These are phyloP conservation scores for Daedalea quercina DNA, from an alignment of 768 basidiomycete genomes.

Conservation along the genomic window DNA sequence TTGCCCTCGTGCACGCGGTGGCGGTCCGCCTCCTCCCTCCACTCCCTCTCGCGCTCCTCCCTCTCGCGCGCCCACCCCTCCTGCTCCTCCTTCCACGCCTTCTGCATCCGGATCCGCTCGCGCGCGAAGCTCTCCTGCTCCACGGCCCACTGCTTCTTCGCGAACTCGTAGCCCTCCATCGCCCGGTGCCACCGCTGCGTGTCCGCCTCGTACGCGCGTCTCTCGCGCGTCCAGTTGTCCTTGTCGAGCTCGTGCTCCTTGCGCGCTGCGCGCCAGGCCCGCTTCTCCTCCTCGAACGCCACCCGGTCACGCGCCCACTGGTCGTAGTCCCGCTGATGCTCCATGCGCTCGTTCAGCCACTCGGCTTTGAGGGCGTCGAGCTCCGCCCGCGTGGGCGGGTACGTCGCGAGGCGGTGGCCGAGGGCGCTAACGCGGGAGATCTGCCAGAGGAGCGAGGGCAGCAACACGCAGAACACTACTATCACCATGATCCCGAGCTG, in stretches of 20 bases:
- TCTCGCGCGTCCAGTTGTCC: too few species aligned
- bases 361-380: neutral
- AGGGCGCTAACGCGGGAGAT: neutral
- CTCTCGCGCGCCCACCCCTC: neutral
- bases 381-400: neutral
- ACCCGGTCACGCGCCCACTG: slow-evolving; percentile 7
- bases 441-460: neutral
- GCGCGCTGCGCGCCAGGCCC: neutral
- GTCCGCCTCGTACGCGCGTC: too few species aligned
- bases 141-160: neutral
- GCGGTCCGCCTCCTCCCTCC: slow-evolving; percentile 6
- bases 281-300: slow-evolving; percentile 5
- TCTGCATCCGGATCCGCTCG: too few species aligned
- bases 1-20: slow-evolving; percentile 2
- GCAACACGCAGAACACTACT: too few species aligned
- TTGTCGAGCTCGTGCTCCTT: too few species aligned
- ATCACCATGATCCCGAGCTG: too few species aligned
- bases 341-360: neutral
- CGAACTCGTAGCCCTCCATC: too few species aligned
- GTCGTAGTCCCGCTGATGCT: neutral
- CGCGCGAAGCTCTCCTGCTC: neutral
- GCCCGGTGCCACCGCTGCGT: too few species aligned
- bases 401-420: neutral
- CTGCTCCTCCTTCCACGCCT: slow-evolving; percentile 2
- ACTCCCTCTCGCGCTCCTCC: neutral